phyloP scores from a whole-genome alignment of 2,329 filamentous ascomycete genomes.

The Fusarium aywerte region DNA sequence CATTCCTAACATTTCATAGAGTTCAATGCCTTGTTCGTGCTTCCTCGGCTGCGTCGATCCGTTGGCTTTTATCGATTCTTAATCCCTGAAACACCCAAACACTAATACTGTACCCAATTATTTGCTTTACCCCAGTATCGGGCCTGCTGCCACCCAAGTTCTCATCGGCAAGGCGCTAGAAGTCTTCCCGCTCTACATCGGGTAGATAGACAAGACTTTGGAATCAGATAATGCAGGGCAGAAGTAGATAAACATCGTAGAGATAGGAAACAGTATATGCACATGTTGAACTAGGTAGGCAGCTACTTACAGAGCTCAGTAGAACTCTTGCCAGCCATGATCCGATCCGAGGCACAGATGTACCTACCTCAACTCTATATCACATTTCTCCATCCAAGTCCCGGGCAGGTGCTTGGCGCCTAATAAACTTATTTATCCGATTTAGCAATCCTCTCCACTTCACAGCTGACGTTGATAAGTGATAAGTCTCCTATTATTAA shows the following conservation, averaged over 20 bases:
- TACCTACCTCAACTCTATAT: constrained; percentile 12
- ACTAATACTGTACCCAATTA: constrained; percentile 25
- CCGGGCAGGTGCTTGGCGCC: constrained; percentile 24
- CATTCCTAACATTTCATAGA: neutral
- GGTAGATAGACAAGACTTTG: neutral
- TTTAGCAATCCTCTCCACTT: constrained; percentile 30
- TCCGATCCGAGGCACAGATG: constrained; percentile 12
- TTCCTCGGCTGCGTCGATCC: constrained; percentile 1
- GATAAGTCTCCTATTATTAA: constrained; percentile 9
- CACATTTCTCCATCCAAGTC: constrained; percentile 7
- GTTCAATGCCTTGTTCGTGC: constrained; percentile 3
- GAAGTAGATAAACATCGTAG: neutral
- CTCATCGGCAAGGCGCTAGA: constrained; percentile 18
- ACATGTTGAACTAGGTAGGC: neutral
- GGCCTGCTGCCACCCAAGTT: constrained; percentile 21
- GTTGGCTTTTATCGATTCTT: constrained; percentile 6
- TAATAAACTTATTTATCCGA: constrained; percentile 9
- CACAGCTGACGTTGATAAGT: constrained; percentile 20
- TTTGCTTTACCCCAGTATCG: constrained; percentile 30
- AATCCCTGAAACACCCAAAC: constrained; percentile 16
- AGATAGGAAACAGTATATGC: neutral
- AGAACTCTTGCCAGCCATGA: constrained; percentile 24
- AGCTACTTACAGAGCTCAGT: constrained; percentile 5
- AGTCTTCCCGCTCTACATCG: constrained; percentile 17
- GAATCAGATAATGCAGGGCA: neutral